Evolutionary conservation across 2,329 filamentous ascomycete genomes (phyloP).

Genomic region (Fusarium tjaetaba): DNA sequence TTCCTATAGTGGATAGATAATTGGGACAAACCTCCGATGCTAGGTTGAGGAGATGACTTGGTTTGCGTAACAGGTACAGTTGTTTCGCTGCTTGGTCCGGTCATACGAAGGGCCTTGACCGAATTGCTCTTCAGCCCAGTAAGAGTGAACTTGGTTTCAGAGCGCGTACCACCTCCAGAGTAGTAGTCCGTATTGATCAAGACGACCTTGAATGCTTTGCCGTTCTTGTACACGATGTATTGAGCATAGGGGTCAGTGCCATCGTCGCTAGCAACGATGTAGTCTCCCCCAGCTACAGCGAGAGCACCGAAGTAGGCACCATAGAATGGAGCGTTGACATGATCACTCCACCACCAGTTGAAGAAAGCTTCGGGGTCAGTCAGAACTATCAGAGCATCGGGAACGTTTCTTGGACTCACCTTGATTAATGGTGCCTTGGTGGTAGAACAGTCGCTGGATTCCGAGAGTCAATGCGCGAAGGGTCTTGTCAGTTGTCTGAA

Average conservation of each 20-base stretch:
- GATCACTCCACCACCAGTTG: background rate
- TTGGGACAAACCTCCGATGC: background rate
- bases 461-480: background rate
- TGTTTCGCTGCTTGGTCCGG: background rate
- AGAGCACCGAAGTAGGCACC: background rate
- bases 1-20: rapidly evolving
- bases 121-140: background rate
- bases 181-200: background rate
- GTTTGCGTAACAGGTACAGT: background rate
- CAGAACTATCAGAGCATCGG: rapidly evolving
- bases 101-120: background rate
- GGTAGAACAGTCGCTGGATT: background rate
- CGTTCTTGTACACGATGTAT: background rate
- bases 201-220: background rate
- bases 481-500: background rate
- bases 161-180: background rate
- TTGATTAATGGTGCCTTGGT: background rate
- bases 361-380: background rate
- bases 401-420: background rate
- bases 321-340: background rate
- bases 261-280: background rate
- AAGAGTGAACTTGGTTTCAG: background rate
- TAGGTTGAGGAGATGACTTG: background rate
- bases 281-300: background rate
- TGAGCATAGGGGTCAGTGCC: background rate